Base-by-base conservation (phyloP, 129 eudicot species). In the Calendula officinalis region DNA sequence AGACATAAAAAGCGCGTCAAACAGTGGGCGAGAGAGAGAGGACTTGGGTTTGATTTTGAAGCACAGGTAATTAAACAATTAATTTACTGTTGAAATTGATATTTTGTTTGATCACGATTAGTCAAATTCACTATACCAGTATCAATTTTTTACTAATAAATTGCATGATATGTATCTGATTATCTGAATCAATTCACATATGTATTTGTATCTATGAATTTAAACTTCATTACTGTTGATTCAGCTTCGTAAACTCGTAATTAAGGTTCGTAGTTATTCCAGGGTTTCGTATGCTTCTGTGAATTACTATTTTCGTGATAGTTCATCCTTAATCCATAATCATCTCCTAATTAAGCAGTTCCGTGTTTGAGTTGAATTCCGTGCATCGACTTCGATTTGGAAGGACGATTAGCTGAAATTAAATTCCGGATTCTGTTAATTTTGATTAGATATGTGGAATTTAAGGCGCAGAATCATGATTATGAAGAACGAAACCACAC, bases 21-120 rank as follows among this genome's bases (percentile, higher is more conserved):
- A 57, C 49, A 58, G 75, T 11, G 57, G 6, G 17, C 5, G 64
- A 8, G 39, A 14, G 69, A 14, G 70, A 36, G 59, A 36, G 58
- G 41, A 55, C 43, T 36, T 42, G 22, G 40, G 49, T 64, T 73
- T 64, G 60, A 73, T 73, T 73, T 64, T 73, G 52, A 67, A 54
- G 5, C 58, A 60, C 75, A 71, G 74, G 74, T 68, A 54, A 22
- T 37, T 37, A 15, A 54, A 3, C 10, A 27, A 11, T 47, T n/a
- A 30, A n/a, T 63, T 45, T 45, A 55, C 53, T 35, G 27, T 38
- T 72, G 50, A 72, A 64, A 63, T 72, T 55, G 50, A 64, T 64
- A 11, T 22, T 42, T 45, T 63, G 59, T 55, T 54, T 56, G 27
- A 64, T 65, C 59, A 63, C 64, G n/a, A 72, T 45, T 27, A 72